Evolutionary conservation across 805 yeast species (phyloP), one percentile per base, ranked within the genome.

Genomic region (Starmerella powellii): DNA sequence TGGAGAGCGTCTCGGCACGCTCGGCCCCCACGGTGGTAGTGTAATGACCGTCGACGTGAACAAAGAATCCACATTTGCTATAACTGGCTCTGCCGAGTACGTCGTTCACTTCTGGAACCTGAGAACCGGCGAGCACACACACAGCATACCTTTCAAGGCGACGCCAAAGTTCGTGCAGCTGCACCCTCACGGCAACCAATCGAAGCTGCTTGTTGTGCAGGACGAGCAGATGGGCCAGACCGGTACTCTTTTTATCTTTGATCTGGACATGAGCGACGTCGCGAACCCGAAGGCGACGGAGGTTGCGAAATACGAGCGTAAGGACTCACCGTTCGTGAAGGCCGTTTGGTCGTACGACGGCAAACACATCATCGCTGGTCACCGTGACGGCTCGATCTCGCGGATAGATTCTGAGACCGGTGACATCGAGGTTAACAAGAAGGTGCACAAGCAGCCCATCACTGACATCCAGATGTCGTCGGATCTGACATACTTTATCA

Each of bases 1-100:
- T 62, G 99, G 99, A 56, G 98, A 91, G 66, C 76, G 97, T 63
- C 65, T 91, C 45, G 99, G 98, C 38, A 91, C 99, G 46, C 74
- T 84, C 53, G 76, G 65, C 33, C 87, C 87, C 8, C 97, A 91
- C 63, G 71, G 72, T 45, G 98, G 98, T 78, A 82, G 95, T 41
- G 79, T 91, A 56, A 85, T 94, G 91, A 78, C 95, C 27, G 78
- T 91, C 51, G 97, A 87, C 61, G 79, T 86, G 35, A 91, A 84
- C 61, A 61, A 62, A 27, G 71, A 72, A 43, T 70, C 88, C n/a
- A 67, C 71, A 31, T 71, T 72, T 48, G 77, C 84, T 50, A 75
- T 78, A 44, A 87, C 98, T 3, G 96, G 95, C 28, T 76, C 91
- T 48, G 95, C 95, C 42, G 98, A 91, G 60, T 77, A 80, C 62